phyloP scores from a whole-genome alignment of 2,329 filamentous ascomycete genomes.

The Colletotrichum siamense region DNA sequence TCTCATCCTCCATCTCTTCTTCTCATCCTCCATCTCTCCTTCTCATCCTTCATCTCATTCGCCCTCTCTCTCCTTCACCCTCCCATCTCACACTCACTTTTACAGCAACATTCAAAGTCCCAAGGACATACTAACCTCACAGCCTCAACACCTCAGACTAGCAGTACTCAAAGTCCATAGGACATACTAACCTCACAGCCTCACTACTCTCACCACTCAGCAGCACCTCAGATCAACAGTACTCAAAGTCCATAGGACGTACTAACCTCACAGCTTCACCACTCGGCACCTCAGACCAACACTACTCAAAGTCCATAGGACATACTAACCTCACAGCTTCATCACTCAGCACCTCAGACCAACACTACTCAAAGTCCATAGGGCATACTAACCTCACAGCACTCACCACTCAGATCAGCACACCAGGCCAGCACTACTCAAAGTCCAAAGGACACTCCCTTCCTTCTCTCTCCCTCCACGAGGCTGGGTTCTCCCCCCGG shows the following conservation, averaged over 20 bases:
- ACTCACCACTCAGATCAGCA: too few relatives aligned
- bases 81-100: not conserved
- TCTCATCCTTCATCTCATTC: not conserved
- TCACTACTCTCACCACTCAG: too few relatives aligned
- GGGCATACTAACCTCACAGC: too few relatives aligned
- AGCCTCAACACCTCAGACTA: too few relatives aligned
- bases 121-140: not conserved
- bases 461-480: not conserved
- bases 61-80: not conserved
- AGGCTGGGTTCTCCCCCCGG: not conserved
- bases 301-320: not conserved
- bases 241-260: not conserved
- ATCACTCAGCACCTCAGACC: too few relatives aligned
- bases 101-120: not conserved
- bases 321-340: too few relatives aligned
- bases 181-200: too few relatives aligned
- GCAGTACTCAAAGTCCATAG: too few relatives aligned
- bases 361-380: too few relatives aligned
- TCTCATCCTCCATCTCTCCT: too few relatives aligned
- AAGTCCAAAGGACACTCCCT: not conserved
- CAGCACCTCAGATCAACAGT: rapidly evolving
- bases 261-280: not conserved
- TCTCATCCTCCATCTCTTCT: too few relatives aligned
- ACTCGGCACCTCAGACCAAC: not conserved
- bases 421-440: not conserved